Conservation (phyloP, 805 yeast species). For the Saccharomycopsis oosterbeekiorum region DNA sequence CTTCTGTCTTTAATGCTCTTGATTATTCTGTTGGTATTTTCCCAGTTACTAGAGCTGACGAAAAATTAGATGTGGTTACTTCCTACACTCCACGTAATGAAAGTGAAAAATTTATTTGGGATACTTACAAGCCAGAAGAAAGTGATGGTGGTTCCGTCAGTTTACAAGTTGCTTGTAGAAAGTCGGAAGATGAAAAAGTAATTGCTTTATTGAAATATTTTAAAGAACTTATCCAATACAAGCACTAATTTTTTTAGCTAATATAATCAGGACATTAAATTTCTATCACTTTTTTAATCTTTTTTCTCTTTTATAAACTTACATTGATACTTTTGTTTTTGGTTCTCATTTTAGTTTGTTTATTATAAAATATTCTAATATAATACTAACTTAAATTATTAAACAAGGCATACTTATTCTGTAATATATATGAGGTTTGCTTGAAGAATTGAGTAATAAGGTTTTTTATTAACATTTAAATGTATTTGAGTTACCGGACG, state of each 20-base stretch:
- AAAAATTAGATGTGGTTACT: conserved; percentile 27
- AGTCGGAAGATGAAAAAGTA: conserved; percentile 53
- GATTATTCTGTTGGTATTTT: conserved; percentile 34
- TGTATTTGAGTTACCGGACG: too few species aligned
- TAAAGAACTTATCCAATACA: background rate
- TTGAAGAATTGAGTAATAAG: too few species aligned
- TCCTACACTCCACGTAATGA: conserved; percentile 28
- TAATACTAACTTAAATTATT: too few species aligned
- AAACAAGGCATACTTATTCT: too few species aligned
- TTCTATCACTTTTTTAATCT: too few species aligned
- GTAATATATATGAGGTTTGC: too few species aligned
- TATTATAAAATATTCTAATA: too few species aligned
- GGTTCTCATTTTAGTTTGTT: too few species aligned
- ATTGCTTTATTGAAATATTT: conserved; percentile 33
- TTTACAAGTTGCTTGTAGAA: conserved; percentile 54
- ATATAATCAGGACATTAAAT: too few species aligned
- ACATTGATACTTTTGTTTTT: too few species aligned
- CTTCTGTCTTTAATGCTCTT: conserved; percentile 32
- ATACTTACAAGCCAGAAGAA: conserved; percentile 40
- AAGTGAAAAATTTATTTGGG: conserved; percentile 35
- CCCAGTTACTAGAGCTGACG: conserved; percentile 40
- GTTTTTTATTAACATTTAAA: too few species aligned
- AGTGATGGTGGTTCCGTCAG: conserved; percentile 54
- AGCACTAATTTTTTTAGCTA: background rate
- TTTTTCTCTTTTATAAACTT: too few species aligned